A percentile compares a stretch with the other conserved stretches of the same genome.
These are phyloP conservation scores for Byssothecium circinans DNA, from an alignment of 2,329 filamentous ascomycete genomes.

Conservation along the genomic window DNA sequence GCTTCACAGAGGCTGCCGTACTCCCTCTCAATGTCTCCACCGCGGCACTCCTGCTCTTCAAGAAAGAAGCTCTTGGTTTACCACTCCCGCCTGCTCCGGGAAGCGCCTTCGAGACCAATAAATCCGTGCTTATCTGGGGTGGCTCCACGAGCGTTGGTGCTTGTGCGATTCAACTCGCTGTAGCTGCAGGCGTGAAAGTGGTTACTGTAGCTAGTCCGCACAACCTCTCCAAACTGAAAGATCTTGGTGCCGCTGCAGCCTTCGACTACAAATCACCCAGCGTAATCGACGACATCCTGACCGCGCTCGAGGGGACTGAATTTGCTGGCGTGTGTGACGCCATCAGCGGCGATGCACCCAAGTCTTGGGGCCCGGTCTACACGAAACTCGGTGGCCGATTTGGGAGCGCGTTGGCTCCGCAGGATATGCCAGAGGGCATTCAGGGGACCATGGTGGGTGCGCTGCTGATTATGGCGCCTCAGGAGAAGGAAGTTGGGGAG, in stretches of 20 bases:
- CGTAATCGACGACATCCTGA: conserved; percentile 45
- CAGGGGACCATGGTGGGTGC: conserved; percentile 28
- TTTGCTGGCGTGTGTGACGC: conserved; percentile 49
- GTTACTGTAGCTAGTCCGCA: conserved; percentile 38
- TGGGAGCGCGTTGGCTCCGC: conserved; percentile 25
- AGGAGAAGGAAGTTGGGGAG: conserved; percentile 33
- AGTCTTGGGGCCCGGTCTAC: conserved; percentile 30
- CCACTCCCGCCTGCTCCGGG: conserved; percentile 41
- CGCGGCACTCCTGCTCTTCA: conserved; percentile 43
- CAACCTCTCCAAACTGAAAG: conserved; percentile 23
- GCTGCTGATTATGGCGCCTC: conserved; percentile 16
- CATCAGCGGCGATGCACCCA: conserved; percentile 29
- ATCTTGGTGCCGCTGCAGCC: conserved; percentile 25
- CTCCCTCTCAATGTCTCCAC: conserved; percentile 46
- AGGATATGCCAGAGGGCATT: conserved; percentile 30
- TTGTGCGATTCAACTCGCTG: conserved; percentile 46
- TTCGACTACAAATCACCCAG: conserved; percentile 33
- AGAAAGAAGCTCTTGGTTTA: conserved; percentile 34
- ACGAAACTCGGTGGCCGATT: conserved; percentile 35
- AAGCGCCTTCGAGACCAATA: conserved; percentile 15
- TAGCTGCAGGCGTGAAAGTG: conserved; percentile 44
- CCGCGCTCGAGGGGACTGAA: conserved; percentile 45
- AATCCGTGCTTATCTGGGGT: conserved; percentile 52
- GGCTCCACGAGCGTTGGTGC: conserved; percentile 47
- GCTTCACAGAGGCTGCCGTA: conserved; percentile 44